phyloP scores from a whole-genome alignment of 129 eudicot genomes.

The Artemisia tridentata region DNA sequence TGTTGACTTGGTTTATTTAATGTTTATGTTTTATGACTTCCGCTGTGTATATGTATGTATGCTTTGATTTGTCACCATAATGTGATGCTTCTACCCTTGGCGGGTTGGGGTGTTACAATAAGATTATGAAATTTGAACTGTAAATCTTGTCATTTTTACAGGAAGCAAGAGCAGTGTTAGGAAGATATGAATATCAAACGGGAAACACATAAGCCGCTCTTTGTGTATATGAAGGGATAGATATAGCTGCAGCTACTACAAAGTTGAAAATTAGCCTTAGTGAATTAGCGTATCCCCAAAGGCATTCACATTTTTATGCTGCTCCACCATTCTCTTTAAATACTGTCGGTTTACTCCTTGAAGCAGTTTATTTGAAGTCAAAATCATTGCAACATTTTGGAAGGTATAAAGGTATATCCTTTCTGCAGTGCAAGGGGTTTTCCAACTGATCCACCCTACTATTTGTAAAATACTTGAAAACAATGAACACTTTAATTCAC shows the following conservation, averaged over 20 bases:
- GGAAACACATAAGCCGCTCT: slow-evolving; percentile 93
- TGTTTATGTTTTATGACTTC: too few species aligned
- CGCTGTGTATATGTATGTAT: too few species aligned
- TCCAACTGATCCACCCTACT: too few species aligned
- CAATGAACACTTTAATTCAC: too few species aligned
- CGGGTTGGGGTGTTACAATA: too few species aligned
- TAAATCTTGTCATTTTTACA: slow-evolving; percentile 21
- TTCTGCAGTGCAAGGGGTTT: too few species aligned
- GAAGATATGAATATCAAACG: slow-evolving; percentile 87
- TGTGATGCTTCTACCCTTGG: too few species aligned
- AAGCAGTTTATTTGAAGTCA: slow-evolving; percentile 75
- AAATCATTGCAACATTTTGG: slow-evolving; percentile 77
- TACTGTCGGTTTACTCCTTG: slow-evolving; percentile 73
- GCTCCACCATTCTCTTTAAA: slow-evolving; percentile 66
- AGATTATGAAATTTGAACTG: neutral
- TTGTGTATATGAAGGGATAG: slow-evolving; percentile 87
- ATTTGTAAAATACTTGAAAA: too few species aligned
- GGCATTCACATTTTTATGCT: slow-evolving; percentile 44
- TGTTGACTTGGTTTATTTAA: too few species aligned
- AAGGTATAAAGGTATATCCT: slow-evolving; percentile 70
- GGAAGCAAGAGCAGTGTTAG: slow-evolving; percentile 95
- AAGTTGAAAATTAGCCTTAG: slow-evolving; percentile 75
- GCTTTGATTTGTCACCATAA: too few species aligned
- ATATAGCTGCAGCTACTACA: slow-evolving; percentile 56
- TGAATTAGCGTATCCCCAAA: slow-evolving; percentile 39